These are phyloP conservation scores for Mortierella polycephala DNA, from an alignment of 371 early-diverging fungal genomes.

Conservation along the genomic window DNA sequence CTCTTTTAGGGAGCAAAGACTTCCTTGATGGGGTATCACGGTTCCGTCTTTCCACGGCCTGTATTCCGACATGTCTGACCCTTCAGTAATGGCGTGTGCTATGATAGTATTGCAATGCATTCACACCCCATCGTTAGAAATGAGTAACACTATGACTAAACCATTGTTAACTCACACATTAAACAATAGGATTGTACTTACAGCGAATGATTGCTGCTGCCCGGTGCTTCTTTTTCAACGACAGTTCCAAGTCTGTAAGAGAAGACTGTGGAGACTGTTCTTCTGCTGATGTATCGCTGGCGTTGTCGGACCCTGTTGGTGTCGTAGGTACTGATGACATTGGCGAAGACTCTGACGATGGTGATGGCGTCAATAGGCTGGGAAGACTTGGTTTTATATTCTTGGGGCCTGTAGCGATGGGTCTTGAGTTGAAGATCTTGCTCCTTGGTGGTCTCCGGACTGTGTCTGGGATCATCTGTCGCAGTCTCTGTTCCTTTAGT, in stretches of 20 bases:
- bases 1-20: constrained; percentile 15
- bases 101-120: neutral
- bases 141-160: neutral
- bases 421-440: constrained; percentile 39
- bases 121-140: neutral
- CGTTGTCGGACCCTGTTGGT: neutral
- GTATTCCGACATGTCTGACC: constrained; percentile 43
- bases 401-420: constrained; percentile 4
- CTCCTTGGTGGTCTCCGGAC: constrained; percentile 33
- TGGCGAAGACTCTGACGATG: neutral
- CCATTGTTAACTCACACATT: no score
- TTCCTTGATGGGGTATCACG: constrained; percentile 22
- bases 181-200: constrained; percentile 2
- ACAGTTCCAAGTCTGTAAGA: constrained; percentile 17
- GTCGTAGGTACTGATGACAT: neutral
- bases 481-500: constrained; percentile 14
- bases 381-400: constrained; percentile 8
- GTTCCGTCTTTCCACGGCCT: constrained; percentile 51
- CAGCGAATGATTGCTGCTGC: constrained; percentile 36
- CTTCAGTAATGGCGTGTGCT: constrained; percentile 44
- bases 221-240: constrained; percentile 31
- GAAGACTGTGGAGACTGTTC: neutral
- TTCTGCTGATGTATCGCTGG: neutral
- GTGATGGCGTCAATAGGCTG: constrained; percentile 6
- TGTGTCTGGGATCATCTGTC: constrained; percentile 46